Base-by-base conservation (phyloP, 495 filamentous ascomycete species). In the Hypoxylon perforatum region DNA sequence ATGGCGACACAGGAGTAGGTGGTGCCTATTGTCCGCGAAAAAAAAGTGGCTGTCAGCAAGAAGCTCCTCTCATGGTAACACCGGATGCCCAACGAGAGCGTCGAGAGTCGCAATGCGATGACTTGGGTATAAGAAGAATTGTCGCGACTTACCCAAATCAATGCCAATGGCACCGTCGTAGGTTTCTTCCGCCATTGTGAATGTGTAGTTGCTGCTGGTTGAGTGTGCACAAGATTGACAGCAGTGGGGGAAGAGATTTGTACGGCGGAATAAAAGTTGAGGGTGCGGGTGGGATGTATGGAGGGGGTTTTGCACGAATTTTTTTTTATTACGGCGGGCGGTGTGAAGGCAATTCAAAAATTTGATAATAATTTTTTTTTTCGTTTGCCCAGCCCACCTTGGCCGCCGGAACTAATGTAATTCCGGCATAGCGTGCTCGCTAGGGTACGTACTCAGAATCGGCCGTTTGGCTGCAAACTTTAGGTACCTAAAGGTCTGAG, bases 111-210 rank as follows among this genome's bases (percentile, higher is more conserved):
- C 41, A 51, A 57, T 67, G 50, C 53, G 54, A 53, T 55, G 45
- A 33, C 41, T 1, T 21, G 3, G 17, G 21, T 4, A 39, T 25
- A n/a, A 42, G 56, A n/a, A 52, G 25, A 55, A 14, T 51, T 38
- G 46, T 63, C 28, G 57, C 47, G 65, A 81, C 88, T 69, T 86
- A 97, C 95, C 95, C 79, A 99, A 88, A 89, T 99, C 95, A 81
- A 99, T 99, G 87, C 95, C 95, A 84, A 98, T 93, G 86, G 95
- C 95, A 85, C 95, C 95, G 74, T 97, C 95, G 83, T 97, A 99
- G 70, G 94, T 91, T 88, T 96, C 93, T 81, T 96, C 92, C 77
- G 92, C 88, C 93, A 97, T 96, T 78, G 65, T 83, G 28, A 61
- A 38, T 15, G 33, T 38, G 66, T 57, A 7, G 51, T 39, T 28